Evolutionary conservation across 306 rosid genomes (phyloP).

Genomic region (Oxytropis ochrocephala): DNA sequence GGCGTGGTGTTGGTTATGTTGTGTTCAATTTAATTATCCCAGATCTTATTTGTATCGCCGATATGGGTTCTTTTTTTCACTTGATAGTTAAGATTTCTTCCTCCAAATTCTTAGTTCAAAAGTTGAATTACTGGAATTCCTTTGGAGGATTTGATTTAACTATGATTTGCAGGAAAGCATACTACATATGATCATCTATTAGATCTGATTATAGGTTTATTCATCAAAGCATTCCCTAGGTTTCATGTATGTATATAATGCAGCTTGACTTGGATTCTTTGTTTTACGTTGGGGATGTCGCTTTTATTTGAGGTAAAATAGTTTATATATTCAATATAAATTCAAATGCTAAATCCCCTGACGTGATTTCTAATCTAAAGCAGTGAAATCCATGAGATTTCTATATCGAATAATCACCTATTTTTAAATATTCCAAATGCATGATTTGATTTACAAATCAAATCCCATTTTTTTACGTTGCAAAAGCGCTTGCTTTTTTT

Average conservation of each 20-base stretch:
- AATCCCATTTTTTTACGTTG: background rate
- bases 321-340: slow-evolving; percentile 2
- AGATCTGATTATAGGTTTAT: background rate
- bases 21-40: background rate
- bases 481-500: background rate
- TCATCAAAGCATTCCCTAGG: background rate
- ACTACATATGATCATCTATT: background rate
- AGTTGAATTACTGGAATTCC: background rate
- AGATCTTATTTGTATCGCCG: background rate
- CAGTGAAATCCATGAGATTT: background rate
- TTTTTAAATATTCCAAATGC: background rate
- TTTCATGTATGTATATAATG: background rate
- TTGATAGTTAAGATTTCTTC: background rate
- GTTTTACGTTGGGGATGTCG: background rate
- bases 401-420: background rate
- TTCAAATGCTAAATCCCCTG: background rate
- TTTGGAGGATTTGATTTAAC: slow-evolving; percentile 1
- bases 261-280: background rate
- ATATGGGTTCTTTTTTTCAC: background rate
- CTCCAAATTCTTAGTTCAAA: background rate
- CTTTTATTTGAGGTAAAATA: background rate
- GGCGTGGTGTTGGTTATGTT: background rate
- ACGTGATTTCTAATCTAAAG: background rate
- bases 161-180: background rate
- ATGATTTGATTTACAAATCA: background rate